Evolutionary conservation across 2,329 filamentous ascomycete genomes (phyloP).

Genomic region (Emydomyces testavorans): DNA sequence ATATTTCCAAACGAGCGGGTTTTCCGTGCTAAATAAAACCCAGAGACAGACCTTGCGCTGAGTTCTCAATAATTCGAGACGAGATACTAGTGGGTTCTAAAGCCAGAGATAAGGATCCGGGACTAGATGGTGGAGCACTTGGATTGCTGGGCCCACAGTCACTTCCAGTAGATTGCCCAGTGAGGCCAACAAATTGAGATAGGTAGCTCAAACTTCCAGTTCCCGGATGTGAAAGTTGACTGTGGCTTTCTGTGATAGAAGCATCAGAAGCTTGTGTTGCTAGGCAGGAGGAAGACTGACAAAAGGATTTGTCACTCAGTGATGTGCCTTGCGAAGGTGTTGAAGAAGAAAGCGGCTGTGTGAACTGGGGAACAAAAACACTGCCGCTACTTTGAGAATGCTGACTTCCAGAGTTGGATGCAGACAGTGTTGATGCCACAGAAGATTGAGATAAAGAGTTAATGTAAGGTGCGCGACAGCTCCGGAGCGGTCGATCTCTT

Average conservation of each 20-base stretch:
- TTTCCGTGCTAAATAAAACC: background rate
- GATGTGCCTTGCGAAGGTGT: constrained; percentile 6
- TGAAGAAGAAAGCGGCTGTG: constrained; percentile 2
- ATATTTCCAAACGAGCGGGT: background rate
- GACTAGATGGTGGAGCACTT: too few relatives aligned
- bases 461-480: background rate
- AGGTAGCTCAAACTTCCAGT: background rate
- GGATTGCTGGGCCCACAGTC: background rate
- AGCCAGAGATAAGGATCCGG: too few relatives aligned
- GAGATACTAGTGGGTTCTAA: background rate
- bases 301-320: constrained; percentile 12
- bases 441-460: constrained; percentile 8
- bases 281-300: constrained; percentile 3
- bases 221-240: background rate
- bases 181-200: background rate
- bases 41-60: background rate
- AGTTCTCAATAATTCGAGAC: background rate
- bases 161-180: background rate
- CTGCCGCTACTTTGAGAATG: constrained; percentile 5
- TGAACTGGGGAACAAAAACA: constrained; percentile 2
- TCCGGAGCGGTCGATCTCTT: constrained; percentile 11
- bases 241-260: constrained; percentile 6
- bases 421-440: constrained; percentile 11
- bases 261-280: constrained; percentile 5
- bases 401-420: constrained; percentile 5